Evolutionary conservation across 169 alveolate species (phyloP), one percentile per base, ranked within the genome.

Genomic region (Eimeria necatrix): DNA sequence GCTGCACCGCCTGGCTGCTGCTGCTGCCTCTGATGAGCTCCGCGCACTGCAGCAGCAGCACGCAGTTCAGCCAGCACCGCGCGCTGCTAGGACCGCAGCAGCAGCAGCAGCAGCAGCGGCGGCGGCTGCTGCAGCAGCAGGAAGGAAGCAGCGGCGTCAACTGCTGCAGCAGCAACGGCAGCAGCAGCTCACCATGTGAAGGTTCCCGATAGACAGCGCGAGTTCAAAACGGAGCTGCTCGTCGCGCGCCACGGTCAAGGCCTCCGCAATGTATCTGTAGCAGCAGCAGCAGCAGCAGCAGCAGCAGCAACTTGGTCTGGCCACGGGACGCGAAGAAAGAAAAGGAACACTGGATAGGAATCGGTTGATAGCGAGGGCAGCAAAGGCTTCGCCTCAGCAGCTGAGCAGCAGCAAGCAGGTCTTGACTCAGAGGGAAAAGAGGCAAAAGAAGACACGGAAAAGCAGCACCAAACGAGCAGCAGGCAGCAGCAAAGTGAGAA

Each of bases 161-260:
- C 68, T 18, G 68, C 68, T 14, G 20, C 68, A 56, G 68, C 68
- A 56, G 41, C 41, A 3, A 56, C 2, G 68, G 68, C 0, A 56
- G 68, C 22, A 56, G 68, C 20, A 10, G 20, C 89, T 80, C 24
- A 80, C 89, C 49, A 49, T 18, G 20, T 10, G 49, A 48, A 80
- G 89, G 89, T 16, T 14, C 0, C 89, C 89, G 2, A 80, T 51
- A 48, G 89, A 48, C 3, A 80, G 89, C 41, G 89, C 89, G 41
- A 80, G 46, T 26, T 80, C 89, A 46, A 80, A 80, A 68, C 89
- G 89, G 51, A 80, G 89, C 48, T 80, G 89, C 49, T 80, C 89
- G n/a, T 80, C 89, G n/a, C 70, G 64, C 41, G 89, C 89, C 22
- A 80, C 64, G 3, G 8, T 2, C 20, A 80, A 22, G 26, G 89